Conservation (phyloP, 208 protist genomes). For the Trypanosoma brucei region DNA sequence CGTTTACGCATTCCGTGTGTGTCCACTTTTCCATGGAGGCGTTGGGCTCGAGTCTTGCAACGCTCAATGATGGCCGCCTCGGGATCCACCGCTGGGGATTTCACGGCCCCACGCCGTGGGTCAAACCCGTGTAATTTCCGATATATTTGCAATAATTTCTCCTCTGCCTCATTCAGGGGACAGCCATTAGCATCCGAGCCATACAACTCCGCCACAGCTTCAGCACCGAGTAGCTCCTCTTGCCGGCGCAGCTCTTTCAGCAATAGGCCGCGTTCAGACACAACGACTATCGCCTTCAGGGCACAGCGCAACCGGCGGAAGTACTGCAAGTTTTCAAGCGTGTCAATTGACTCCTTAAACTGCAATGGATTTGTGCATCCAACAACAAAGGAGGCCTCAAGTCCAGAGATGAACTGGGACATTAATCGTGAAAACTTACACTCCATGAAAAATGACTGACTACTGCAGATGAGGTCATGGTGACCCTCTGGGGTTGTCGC, state of each 20-base stretch:
- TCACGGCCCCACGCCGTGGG: conserved; percentile 6
- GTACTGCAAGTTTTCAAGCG: conserved; percentile 83
- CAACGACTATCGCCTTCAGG: conserved; percentile 54
- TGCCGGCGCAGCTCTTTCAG: conserved; percentile 56
- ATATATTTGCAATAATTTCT: conserved; percentile 58
- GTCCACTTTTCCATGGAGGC: conserved; percentile 19
- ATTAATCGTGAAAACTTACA: conserved; percentile 87
- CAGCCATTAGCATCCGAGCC: conserved; percentile 39
- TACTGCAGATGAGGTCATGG: conserved; percentile 68
- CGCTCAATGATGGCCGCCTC: conserved; percentile 5
- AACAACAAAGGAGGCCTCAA: conserved; percentile 84
- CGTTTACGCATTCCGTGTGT: conserved; percentile 69
- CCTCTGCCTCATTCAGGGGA: conserved; percentile 82
- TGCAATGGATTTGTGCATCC: conserved; percentile 70
- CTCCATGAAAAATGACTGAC: conserved; percentile 90
- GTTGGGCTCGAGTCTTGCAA: conserved; percentile 12
- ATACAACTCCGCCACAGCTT: conserved; percentile 55
- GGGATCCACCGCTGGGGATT: neutral
- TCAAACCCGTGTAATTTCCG: conserved; percentile 35
- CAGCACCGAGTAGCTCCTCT: conserved; percentile 49
- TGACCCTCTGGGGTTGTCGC: conserved; percentile 43
- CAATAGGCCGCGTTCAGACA: conserved; percentile 71
- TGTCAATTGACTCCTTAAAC: conserved; percentile 78
- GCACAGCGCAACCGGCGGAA: conserved; percentile 58
- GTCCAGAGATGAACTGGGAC: conserved; percentile 80